A percentile compares a stretch with the other conserved stretches of the same genome.
These are phyloP conservation scores for Tricholoma bakamatsutake DNA, from an alignment of 768 basidiomycete species.

Conservation along the genomic window DNA sequence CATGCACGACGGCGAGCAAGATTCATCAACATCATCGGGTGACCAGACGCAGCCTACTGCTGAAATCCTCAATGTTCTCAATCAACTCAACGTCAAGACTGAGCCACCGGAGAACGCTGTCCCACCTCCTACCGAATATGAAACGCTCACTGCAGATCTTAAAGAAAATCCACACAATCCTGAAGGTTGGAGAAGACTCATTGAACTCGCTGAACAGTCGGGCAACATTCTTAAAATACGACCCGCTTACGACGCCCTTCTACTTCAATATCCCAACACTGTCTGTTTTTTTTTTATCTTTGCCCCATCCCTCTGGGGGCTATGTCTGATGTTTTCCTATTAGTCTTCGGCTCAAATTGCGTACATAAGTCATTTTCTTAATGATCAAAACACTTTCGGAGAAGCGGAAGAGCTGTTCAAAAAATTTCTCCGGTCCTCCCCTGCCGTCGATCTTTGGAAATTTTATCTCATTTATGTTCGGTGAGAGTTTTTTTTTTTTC, in stretches of 20 bases:
- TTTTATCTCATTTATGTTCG: constrained; percentile 94
- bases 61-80: constrained; percentile 31
- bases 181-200: constrained; percentile 72
- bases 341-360: constrained; percentile 82
- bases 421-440: constrained; percentile 76
- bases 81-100: constrained; percentile 15
- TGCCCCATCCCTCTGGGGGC: constrained; percentile 1
- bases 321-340: constrained; percentile 2
- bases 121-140: constrained; percentile 61
- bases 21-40: constrained; percentile 9
- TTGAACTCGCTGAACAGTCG: constrained; percentile 69
- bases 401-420: constrained; percentile 88
- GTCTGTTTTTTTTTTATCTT: constrained; percentile 45
- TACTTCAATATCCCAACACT: constrained; percentile 86
- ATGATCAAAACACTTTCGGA: constrained; percentile 56
- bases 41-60: constrained; percentile 28
- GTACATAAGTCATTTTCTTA: constrained; percentile 73
- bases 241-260: constrained; percentile 73
- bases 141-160: constrained; percentile 53
- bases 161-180: constrained; percentile 67
- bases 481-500: constrained; percentile 36
- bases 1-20: constrained; percentile 1
- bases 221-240: constrained; percentile 79
- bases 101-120: constrained; percentile 17
- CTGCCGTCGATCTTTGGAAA: constrained; percentile 87